These are phyloP conservation scores for Cucurbita argyrosperma DNA, from an alignment of 306 rosid genomes.

Conservation along the genomic window DNA sequence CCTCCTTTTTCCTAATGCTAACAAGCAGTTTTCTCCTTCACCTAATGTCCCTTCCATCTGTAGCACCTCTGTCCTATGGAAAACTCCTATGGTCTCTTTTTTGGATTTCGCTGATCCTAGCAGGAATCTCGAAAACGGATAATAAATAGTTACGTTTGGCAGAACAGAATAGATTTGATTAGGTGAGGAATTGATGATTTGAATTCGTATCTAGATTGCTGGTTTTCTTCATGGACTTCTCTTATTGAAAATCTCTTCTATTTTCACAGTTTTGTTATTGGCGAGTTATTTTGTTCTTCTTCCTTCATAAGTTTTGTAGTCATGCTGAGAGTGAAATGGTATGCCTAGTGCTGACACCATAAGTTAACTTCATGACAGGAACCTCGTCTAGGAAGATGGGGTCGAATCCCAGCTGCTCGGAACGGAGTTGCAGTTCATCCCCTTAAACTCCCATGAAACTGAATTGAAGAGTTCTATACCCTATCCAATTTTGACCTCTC, in stretches of 20 bases:
- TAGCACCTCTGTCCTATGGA: neutral
- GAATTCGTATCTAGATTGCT: neutral
- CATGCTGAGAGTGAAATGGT: neutral
- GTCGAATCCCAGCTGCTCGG: slow-evolving; percentile 33
- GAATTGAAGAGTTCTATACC: slow-evolving; percentile 15
- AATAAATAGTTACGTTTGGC: neutral
- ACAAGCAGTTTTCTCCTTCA: neutral
- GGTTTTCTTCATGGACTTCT: neutral
- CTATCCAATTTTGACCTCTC: slow-evolving; percentile 37
- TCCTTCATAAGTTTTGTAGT: neutral
- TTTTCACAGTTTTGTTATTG: neutral
- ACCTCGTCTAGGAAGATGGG: slow-evolving; percentile 94
- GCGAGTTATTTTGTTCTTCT: neutral
- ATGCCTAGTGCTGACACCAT: neutral
- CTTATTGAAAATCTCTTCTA: neutral
- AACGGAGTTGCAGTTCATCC: slow-evolving; percentile 69
- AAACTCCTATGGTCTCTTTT: neutral
- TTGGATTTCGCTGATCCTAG: neutral
- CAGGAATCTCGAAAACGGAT: neutral
- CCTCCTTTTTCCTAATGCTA: neutral
- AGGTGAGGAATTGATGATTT: neutral
- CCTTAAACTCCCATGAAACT: slow-evolving; percentile 38
- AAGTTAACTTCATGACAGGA: slow-evolving; percentile 36
- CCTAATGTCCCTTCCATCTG: neutral
- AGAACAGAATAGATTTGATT: neutral